These are phyloP conservation scores for Filobasidium floriforme DNA, from an alignment of 768 basidiomycete genomes.

Conservation along the genomic window DNA sequence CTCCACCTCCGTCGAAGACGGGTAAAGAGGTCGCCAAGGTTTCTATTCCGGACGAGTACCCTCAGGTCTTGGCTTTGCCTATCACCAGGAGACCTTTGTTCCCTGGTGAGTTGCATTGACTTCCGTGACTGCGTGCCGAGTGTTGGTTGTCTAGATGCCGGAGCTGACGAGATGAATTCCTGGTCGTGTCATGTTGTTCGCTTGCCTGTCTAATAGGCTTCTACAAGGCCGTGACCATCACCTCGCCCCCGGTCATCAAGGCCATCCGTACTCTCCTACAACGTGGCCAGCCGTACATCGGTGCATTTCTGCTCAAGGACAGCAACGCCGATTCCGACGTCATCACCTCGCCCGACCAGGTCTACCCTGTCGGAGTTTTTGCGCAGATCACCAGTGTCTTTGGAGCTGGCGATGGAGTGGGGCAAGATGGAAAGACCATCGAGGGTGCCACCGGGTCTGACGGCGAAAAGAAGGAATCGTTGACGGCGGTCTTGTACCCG, in stretches of 20 bases:
- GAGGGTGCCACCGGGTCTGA: slow-evolving; percentile 11
- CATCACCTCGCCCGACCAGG: slow-evolving; percentile 76
- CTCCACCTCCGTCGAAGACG: slow-evolving; percentile 9
- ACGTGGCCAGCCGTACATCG: slow-evolving; percentile 92
- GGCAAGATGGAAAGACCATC: slow-evolving; percentile 8
- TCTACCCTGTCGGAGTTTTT: slow-evolving; percentile 89
- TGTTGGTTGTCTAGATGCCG: neutral
- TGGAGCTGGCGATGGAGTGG: slow-evolving; percentile 20
- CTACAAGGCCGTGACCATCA: slow-evolving; percentile 93
- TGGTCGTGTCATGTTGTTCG: neutral
- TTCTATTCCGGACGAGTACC: slow-evolving; percentile 81
- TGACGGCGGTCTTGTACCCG: slow-evolving; percentile 92
- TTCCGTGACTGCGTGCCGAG: neutral
- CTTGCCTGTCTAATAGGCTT: slow-evolving; percentile 53
- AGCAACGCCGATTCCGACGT: slow-evolving; percentile 86
- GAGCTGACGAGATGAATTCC: neutral
- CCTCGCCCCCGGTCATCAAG: slow-evolving; percentile 79
- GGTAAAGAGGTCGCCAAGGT: slow-evolving; percentile 55
- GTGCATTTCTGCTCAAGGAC: slow-evolving; percentile 92
- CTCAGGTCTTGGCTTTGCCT: slow-evolving; percentile 87
- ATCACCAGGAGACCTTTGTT: slow-evolving; percentile 92
- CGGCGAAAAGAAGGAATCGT: slow-evolving; percentile 59
- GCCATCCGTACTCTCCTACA: slow-evolving; percentile 96
- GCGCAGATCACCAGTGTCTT: slow-evolving; percentile 87
- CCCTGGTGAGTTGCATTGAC: slow-evolving; percentile 48